A percentile compares a stretch with the other conserved stretches of the same genome.
These are phyloP conservation scores for Papiliotrema laurentii DNA, from an alignment of 1,284 basidiomycete genomes.

Conservation along the genomic window DNA sequence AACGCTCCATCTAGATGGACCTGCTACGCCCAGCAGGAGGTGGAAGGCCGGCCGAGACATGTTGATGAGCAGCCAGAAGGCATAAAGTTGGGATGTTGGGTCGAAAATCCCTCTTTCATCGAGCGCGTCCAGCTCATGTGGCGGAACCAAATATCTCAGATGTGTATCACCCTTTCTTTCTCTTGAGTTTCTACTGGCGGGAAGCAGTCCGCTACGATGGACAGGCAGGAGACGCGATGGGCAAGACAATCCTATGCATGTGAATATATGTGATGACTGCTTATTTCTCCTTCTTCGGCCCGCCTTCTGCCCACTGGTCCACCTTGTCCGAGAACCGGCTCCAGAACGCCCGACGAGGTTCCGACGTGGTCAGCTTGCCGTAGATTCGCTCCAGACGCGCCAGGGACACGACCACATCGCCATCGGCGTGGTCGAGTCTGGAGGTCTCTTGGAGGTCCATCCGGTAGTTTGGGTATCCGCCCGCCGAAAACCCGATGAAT, in stretches of 20 bases:
- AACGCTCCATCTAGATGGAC: not conserved
- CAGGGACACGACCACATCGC: conserved; percentile 1
- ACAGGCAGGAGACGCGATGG: too few species aligned
- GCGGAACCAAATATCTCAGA: not conserved
- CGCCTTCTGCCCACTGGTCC: not conserved
- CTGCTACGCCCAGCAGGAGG: not conserved
- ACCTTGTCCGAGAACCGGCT: too few species aligned
- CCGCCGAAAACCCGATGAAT: too few species aligned
- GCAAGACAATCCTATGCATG: too few species aligned
- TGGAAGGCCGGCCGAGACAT: not conserved
- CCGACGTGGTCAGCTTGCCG: not conserved
- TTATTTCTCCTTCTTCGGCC: not conserved
- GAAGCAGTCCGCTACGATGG: too few species aligned
- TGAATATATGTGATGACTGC: not conserved
- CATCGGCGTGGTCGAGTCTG: not conserved
- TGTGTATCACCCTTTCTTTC: too few species aligned
- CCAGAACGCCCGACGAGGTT: not conserved
- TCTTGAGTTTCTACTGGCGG: too few species aligned
- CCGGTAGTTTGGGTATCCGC: not conserved
- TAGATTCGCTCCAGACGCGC: not conserved
- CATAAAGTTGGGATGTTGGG: too few species aligned
- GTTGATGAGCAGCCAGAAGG: too few species aligned
- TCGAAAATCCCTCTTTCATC: too few species aligned
- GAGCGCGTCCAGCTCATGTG: not conserved
- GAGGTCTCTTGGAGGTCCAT: not conserved